Evolutionary conservation across 2,329 filamentous ascomycete genomes (phyloP), one percentile per base, ranked within the genome.

Genomic region (Cladophialophora psammophila): DNA sequence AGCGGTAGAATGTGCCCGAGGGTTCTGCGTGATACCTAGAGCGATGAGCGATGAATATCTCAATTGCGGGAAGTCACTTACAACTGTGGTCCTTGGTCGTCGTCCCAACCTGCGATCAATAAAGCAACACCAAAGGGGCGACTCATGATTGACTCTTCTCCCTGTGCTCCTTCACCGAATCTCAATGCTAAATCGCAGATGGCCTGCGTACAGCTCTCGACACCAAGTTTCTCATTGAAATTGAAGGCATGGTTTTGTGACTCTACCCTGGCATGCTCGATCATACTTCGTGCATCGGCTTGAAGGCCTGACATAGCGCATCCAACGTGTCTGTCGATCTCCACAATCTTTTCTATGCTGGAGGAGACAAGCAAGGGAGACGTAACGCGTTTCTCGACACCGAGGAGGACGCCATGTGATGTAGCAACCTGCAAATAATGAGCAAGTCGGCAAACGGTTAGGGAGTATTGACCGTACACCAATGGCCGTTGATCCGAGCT

Each of bases 271-370:
- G 95, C 95, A 82, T 99, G 95, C 85, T 99, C 95, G 72, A 99
- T 89, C 91, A 99, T 96, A 82, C 91, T 95, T 77, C 95, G 91
- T 71, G 95, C 95, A 80, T 99, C 95, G 76, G 95, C 95, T 85
- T 99, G 95, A 72, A 99, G 88, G 55, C 95, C 95, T 42, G 91
- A 95, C 94, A 99, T 99, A 83, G 95, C 95, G 83, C 95, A 98
- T 76, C 95, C 95, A 75, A 99, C 97, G 85, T 99, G 95, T 78
- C 92, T 89, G 84, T 99, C 95, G 80, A 99, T 98, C 81, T 99
- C 95, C 80, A 99, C 94, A 76, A 99, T 98, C 88, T 99, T 99
- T 83, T 99, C 95, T 76, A 99, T 95, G 48, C 94, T 97, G 55
- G 92, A 96, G 36, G 95, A 96, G 83, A 98, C 95, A 76, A 99